Evolutionary conservation across 192 early-diverging fungal species (phyloP), one percentile per base, ranked within the genome.

Genomic region (Linnemannia elongata): DNA sequence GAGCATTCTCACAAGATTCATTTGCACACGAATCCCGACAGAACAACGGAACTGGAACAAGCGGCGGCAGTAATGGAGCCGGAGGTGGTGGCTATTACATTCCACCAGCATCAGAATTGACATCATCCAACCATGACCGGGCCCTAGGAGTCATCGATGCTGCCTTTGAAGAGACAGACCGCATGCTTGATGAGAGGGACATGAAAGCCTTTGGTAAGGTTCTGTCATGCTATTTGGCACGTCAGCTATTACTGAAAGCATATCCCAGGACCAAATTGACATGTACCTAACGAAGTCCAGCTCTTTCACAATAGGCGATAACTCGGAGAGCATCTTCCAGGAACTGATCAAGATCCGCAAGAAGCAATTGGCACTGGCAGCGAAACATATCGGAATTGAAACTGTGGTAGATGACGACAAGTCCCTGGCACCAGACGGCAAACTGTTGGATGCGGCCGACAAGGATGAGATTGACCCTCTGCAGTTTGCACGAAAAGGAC

Each of bases 261-360:
- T 39, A 39, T 39, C 38, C 38, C 38, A 39, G 38, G 38, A 39
- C 9, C 76, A 36, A 36, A 15, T 63, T 24, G 27, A 0, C 60
- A 6, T 68, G 17, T 15, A 13, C 33, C 60, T 15, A 3, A 68
- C 12, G 0, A 68, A 27, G 17, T 9, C 15, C 27, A 15, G 27
- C 9, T 38, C 20, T 2, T 30, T 54, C 20, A 42, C 27, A 38
- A 20, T 75, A 87, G 85, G 85, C 49, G 85, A 87, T 49, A 87
- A 87, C 69, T 81, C 85, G 2, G 85, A 87, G 33, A 81, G 85
- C n/a, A 87, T 87, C 39, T 87, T 87, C 13, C 85, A 87, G 63
- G 85, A 87, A 24, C 72, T 87, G 24, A 81, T 75, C 42, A 87
- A 81, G 49, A 87, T 87, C 76, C 76, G 85, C 38, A 78, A 81